Base-by-base conservation (phyloP, 345 rosid species). In the Corchorus capsularis region DNA sequence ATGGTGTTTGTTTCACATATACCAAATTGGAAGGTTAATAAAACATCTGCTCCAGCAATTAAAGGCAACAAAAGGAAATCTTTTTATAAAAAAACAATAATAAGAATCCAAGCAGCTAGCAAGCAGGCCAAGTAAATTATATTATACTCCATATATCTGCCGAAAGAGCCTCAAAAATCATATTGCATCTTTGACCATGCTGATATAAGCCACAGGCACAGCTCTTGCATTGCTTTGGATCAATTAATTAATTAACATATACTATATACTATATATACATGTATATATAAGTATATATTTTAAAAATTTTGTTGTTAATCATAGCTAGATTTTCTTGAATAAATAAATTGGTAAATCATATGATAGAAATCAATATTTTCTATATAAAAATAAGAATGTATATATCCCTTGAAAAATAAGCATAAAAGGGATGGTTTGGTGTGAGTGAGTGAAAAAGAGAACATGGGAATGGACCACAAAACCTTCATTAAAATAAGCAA, bases 381-480 rank as follows among this genome's bases (percentile, higher is more conserved):
- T 54, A 35, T 15, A 65, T 61, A 53, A 32, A 22, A 56, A 55
- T 72, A 57, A 74, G 66, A 80, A 65, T 75, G 69, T 52, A 65
- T 75, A 65, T 53, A 79, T 84, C 75, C 13, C 84, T 83, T 82
- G 77, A 47, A 73, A 85, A 80, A 83, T 77, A 83, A 79, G 85
- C 77, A 80, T 32, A 65, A 55, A 76, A 72, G 69, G 82, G 43
- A 68, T 3, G 43, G 85, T 84, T 85, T 84, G 88, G 85, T 81
- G 81, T 63, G 75, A 32, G 79, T 78, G 79, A 68, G 79, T 79
- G 79, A 27, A 27, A 27, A 27, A 27, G 27, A 27, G 27, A 84
- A 83, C 82, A 80, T 87, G 85, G 90, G 90, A 82, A 73, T 81
- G 93, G 98, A 86, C 92, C 93, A 87, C 97, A 72, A 59, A 73